Evolutionary conservation across 2,329 filamentous ascomycete genomes (phyloP), one percentile per base, ranked within the genome.

Genomic region (Diaporthe ilicicola): DNA sequence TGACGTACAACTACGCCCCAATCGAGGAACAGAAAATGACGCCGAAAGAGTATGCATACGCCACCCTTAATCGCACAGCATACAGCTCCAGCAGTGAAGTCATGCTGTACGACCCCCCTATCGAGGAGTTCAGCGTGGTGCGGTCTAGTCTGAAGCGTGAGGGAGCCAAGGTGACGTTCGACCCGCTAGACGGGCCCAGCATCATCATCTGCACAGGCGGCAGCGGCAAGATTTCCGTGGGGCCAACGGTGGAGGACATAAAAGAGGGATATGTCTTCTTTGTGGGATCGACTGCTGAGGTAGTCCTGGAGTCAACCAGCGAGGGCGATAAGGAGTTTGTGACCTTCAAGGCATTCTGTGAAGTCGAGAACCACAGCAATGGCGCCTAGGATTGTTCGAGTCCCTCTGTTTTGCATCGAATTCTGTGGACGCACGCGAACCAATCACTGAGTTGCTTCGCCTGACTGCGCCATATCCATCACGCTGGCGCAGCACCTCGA

Each of bases 11-110:
- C 76, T 98, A 97, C 78, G 95, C 96, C 0, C 95, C 96, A 2
- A 98, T 98, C 74, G 91, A 93, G 72, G 91, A 97, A 82, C 96
- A 99, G 81, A 98, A 98, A 85, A 97, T 99, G 92, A 79, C 87
- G 6, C 94, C 96, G 0, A 87, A 86, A 19, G 93, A 96, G 76
- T 98, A 97, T 79, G 92, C 94, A 1, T 97, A 96, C 79, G 92
- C 88, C 15, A 93, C 92, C 2, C 86, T 98, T 68, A 97, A 97
- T 81, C 89, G 90, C n/a, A 82, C 86, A 0, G 94, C 92, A 8
- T 98, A 97, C 83, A 93, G 90, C 73, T 94, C 92, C 7, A 90
- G 86, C 62, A 95, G 93, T 2, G 86, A 89, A 8, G 89, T 90
- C 4, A 84, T 89, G 12, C 88, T 98, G 19, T 99, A 99, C 81